Percentiles rank a stretch among this genome's conserved stretches.
Conservation (phyloP, 371 early-diverging fungal genomes). For the Mortierella sp. region DNA sequence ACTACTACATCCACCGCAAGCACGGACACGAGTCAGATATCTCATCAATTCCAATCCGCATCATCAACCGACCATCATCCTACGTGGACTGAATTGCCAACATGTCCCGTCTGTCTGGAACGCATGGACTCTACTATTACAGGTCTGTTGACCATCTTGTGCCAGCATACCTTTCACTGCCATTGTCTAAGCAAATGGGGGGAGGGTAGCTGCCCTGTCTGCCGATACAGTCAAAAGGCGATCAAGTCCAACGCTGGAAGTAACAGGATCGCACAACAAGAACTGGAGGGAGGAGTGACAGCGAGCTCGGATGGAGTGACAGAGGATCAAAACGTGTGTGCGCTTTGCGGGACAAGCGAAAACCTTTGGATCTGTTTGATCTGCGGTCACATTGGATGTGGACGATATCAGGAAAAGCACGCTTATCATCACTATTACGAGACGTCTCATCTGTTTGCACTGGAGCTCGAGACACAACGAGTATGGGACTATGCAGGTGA, state of each 20-base stretch:
- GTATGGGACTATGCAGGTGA: slow-evolving; percentile 98
- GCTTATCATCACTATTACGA: slow-evolving; percentile 87
- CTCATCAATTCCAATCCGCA: background rate
- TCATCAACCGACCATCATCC: slow-evolving; percentile 3
- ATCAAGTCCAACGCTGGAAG: slow-evolving; percentile 6
- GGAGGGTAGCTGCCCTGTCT: slow-evolving; percentile 92
- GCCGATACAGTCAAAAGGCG: slow-evolving; percentile 77
- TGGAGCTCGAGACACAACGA: slow-evolving; percentile 93
- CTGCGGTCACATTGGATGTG: slow-evolving; percentile 92
- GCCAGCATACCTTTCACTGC: slow-evolving; percentile 95
- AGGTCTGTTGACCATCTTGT: slow-evolving; percentile 90
- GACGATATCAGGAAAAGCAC: slow-evolving; percentile 83
- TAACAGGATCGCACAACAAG: background rate
- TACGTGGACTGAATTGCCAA: slow-evolving; percentile 77
- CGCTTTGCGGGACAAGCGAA: slow-evolving; percentile 74
- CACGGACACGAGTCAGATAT: background rate
- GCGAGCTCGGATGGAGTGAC: slow-evolving; percentile 37
- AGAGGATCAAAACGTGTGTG: slow-evolving; percentile 69
- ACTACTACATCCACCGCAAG: slow-evolving; percentile 5
- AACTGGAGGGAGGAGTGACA: slow-evolving; percentile 6
- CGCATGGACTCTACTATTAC: slow-evolving; percentile 87
- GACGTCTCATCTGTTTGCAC: slow-evolving; percentile 84
- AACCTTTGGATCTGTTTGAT: slow-evolving; percentile 95
- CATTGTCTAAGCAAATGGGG: slow-evolving; percentile 91
- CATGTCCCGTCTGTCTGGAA: slow-evolving; percentile 95